A percentile compares a stretch with the other conserved stretches of the same genome.
phyloP scores from a whole-genome alignment of 805 yeast species.

The Blastobotrys americana region DNA sequence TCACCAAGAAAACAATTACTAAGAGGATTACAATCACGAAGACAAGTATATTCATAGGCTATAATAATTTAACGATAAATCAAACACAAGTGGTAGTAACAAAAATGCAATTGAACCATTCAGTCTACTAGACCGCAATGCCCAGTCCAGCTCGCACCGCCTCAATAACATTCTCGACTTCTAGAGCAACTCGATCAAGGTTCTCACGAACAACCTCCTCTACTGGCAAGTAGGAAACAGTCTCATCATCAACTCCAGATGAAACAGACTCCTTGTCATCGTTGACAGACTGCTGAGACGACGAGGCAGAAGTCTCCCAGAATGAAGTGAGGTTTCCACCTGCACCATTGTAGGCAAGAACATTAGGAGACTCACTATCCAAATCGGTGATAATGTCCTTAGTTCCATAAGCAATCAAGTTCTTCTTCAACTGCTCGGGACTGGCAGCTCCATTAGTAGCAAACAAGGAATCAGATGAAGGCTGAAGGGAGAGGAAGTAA shows the following conservation, averaged over 20 bases:
- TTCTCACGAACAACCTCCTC: constrained; percentile 13
- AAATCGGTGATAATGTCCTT: constrained; percentile 40
- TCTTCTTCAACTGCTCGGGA: constrained; percentile 48
- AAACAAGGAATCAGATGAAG: constrained; percentile 43
- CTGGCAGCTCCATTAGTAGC: constrained; percentile 40
- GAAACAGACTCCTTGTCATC: constrained; percentile 4
- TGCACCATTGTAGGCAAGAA: constrained; percentile 55
- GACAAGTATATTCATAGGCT: no score
- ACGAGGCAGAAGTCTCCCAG: constrained; percentile 32
- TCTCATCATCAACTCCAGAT: constrained; percentile 11
- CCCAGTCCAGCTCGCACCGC: constrained; percentile 16
- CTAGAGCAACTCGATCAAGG: constrained; percentile 10
- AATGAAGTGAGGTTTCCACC: constrained; percentile 46
- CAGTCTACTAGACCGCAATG: constrained; percentile 13
- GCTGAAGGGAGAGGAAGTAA: constrained; percentile 50
- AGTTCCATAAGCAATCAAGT: constrained; percentile 46
- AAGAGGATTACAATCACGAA: no score
- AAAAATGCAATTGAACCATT: no score
- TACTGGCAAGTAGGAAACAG: constrained; percentile 17
- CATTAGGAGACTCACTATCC: constrained; percentile 46
- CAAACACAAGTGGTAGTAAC: no score
- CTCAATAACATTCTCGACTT: constrained; percentile 15
- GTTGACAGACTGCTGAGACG: constrained; percentile 2
- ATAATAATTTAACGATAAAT: no score
- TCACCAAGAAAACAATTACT: no score